Evolutionary conservation across 176 grass and related monocot genomes (phyloP).

Genomic region (Metroxylon sagu): DNA sequence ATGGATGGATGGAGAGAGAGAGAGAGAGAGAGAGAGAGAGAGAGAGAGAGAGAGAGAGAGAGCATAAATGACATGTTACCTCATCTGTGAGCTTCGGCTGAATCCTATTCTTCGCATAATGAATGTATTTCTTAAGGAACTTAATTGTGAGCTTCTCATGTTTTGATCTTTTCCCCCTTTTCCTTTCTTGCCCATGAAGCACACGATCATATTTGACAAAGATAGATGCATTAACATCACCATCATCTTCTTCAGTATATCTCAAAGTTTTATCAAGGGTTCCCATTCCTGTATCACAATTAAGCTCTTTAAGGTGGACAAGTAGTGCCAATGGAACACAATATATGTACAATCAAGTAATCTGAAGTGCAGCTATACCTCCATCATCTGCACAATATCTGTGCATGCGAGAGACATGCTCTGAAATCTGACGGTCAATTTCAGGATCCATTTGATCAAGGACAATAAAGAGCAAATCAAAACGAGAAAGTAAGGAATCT

Average conservation of each 20-base stretch:
- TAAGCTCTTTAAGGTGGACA: slow-evolving; percentile 10
- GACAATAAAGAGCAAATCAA: slow-evolving; percentile 98
- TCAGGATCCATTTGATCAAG: slow-evolving; percentile 99
- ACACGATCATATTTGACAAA: slow-evolving; percentile 96
- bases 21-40: no score
- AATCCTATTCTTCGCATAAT: slow-evolving; percentile 94
- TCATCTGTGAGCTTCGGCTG: slow-evolving; percentile 90
- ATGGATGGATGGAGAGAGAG: no score
- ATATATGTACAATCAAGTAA: not conserved
- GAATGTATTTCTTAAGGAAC: slow-evolving; percentile 96
- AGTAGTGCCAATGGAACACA: not conserved
- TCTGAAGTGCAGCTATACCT: slow-evolving; percentile 39
- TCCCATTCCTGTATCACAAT: slow-evolving; percentile 37
- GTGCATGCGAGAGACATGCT: slow-evolving; percentile 91
- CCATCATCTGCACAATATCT: slow-evolving; percentile 90
- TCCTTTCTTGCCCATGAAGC: slow-evolving; percentile 94
- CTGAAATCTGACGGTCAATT: slow-evolving; percentile 88
- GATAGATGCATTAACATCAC: slow-evolving; percentile 54
- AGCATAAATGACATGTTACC: slow-evolving; percentile 31
- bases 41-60: no score
- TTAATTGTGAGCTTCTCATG: slow-evolving; percentile 84
- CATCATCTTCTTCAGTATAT: slow-evolving; percentile 84
- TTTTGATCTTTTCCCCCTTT: slow-evolving; percentile 67
- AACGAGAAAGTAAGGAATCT: slow-evolving; percentile 93
- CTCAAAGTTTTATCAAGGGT: slow-evolving; percentile 43